A percentile compares a stretch with the other conserved stretches of the same genome.
These are phyloP conservation scores for Paxillus involutus DNA, from an alignment of 768 basidiomycete species.

Conservation along the genomic window DNA sequence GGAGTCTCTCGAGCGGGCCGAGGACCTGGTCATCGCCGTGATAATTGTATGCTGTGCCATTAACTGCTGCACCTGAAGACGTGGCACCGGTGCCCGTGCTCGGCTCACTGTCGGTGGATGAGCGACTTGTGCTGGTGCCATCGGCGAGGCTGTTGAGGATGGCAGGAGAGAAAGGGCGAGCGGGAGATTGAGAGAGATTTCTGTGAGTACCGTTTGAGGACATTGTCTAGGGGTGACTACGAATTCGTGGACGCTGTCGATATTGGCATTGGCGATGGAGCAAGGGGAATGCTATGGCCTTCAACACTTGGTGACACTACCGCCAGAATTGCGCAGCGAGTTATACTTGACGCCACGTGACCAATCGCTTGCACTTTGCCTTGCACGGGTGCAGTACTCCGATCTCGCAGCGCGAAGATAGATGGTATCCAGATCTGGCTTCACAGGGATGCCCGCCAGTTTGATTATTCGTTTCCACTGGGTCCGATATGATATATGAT, in stretches of 20 bases:
- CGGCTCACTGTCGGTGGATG: conserved; percentile 46
- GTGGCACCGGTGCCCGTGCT: conserved; percentile 19
- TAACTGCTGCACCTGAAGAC: conserved; percentile 26
- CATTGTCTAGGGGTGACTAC: not conserved
- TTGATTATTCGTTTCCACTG: no score
- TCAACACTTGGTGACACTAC: conserved; percentile 25
- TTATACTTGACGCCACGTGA: conserved; percentile 58
- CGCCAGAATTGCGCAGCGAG: no score
- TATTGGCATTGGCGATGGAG: not conserved
- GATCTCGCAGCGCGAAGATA: no score
- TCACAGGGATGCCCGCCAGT: no score
- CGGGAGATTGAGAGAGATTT: conserved; percentile 22
- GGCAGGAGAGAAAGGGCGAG: conserved; percentile 33
- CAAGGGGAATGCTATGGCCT: not conserved
- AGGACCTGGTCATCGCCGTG: conserved; percentile 39
- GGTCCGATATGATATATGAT: no score
- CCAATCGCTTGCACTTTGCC: no score
- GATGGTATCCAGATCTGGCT: no score
- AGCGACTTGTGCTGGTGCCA: conserved; percentile 29
- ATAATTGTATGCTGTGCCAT: conserved; percentile 34
- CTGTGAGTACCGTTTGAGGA: conserved; percentile 7
- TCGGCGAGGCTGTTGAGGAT: conserved; percentile 8
- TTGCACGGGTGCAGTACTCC: no score
- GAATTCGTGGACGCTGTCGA: not conserved
- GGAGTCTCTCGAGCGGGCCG: conserved; percentile 59